Conservation (phyloP, 2,329 filamentous ascomycete genomes). For the Aureobasidium sp. region DNA sequence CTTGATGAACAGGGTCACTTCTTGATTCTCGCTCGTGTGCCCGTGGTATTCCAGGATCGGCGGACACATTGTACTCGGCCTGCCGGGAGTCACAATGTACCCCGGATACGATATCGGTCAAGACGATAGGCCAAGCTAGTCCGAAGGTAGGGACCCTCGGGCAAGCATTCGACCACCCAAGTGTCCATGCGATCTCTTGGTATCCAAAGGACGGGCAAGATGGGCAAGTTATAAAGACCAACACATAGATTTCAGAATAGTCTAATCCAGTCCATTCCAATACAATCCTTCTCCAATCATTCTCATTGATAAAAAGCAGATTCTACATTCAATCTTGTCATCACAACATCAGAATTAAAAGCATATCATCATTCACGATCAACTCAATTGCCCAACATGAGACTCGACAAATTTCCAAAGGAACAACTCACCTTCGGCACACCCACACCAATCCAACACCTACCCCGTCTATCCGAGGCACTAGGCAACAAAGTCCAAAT, state of each 20-base stretch:
- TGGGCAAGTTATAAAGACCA: background rate
- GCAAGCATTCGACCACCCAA: background rate
- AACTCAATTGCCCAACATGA: background rate
- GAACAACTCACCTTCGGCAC: conserved; percentile 54
- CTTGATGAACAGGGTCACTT: background rate
- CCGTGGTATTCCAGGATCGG: background rate
- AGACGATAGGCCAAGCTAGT: background rate
- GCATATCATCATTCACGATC: background rate
- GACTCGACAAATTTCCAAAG: conserved; percentile 41
- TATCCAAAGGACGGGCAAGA: background rate
- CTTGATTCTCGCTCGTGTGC: background rate
- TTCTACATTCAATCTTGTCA: background rate
- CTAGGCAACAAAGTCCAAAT: conserved; percentile 55
- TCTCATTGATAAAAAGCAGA: no score
- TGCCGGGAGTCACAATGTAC: no score
- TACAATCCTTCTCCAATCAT: no score
- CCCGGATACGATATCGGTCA: conserved; percentile 8
- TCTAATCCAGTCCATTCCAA: no score
- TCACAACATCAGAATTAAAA: background rate
- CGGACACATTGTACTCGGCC: background rate
- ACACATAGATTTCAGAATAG: no score
- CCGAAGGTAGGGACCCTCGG: background rate
- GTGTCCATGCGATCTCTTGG: background rate
- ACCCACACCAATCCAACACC: conserved; percentile 60
- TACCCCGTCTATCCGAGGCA: conserved; percentile 57